Evolutionary conservation across 768 basidiomycete genomes (phyloP), one percentile per base, ranked within the genome.

Genomic region (Coprinopsis marcescibilis): DNA sequence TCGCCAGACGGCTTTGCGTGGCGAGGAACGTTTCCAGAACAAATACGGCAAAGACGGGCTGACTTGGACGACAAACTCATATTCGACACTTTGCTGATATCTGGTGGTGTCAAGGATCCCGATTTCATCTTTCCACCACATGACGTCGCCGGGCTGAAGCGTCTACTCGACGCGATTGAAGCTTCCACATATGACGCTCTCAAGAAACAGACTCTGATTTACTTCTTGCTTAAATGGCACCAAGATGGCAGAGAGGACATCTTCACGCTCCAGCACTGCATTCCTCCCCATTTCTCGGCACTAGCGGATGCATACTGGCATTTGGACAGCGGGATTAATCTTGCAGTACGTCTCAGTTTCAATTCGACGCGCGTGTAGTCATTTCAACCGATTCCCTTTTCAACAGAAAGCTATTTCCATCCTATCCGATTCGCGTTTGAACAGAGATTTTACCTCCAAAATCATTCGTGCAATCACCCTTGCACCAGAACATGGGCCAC

Each of bases 251-350:
- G 72, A 59, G 68, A 85, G 71, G 58, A 71, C 51, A 55, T 62
- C 50, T 69, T 87, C 68, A 64, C 66, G 58, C 44, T 68, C 61
- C 61, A 77, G 61, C 66, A 74, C 23, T 78, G 75, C 55, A 82
- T 92, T 50, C 80, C 85, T 3, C 83, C 86, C 2, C 89, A 89
- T 55, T 90, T 89, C 56, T 70, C 75, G 5, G 66, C 73, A 3
- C 72, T 91, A 38, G 78, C 85, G n/a, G 83, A 88, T 65, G 89
- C 89, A 57, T 91, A 91, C 66, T 92, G 85, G 84, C 66, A 78
- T 60, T 66, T 92, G 49, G 89, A 92, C 64, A 73, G 78, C 2
- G 85, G 84, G 10, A 68, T 73, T n/a, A 68, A 80, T 35, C 60
- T 85, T 42, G 61, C 75, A 38, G 88, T 89, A 61, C 52, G 84